Base-by-base conservation (phyloP, 441 rosid genomes). In the Populus hybrid region DNA sequence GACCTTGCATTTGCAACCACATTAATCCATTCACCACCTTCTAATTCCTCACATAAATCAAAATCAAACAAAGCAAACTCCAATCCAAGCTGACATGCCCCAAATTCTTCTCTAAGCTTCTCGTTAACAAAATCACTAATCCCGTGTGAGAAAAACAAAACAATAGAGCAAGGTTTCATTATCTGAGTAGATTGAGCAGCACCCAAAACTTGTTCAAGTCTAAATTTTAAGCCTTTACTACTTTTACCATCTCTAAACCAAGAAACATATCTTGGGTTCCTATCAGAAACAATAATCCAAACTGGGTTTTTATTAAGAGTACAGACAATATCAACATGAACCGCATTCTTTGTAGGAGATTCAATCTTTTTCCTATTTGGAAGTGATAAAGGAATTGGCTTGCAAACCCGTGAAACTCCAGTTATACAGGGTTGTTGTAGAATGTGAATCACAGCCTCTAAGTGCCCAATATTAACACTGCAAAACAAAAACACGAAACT, bases 341-440 rank as follows among this genome's bases (percentile, higher is more conserved):
- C 88, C 12, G 67, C 72, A n/a, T 68, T 76, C 18, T 4, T 36
- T 71, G 70, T 18, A 80, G 67, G 38, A 38, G 78, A 63, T 42
- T 11, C 72, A 33, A 16, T 76, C 23, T 69, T 77, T 75, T 45
- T 76, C 18, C 42, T 67, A 20, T 28, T 74, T 7, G 72, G 73
- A 36, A 71, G 31, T 18, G 86, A 33, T 14, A 82, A 73, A 72
- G 89, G 87, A 28, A 91, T 50, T 18, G 91, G 84, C 85, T 92
- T 91, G 85, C 97, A 95, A 65, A 90, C 97, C 6, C 99, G 91
- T 0, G 99, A 91, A 81, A 93, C 94, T 67, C 90, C 97, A 21
- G 85, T 82, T 21, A 92, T 74, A 16, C 75, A 89, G 24, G 94
- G 93, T 56, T 80, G 91, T 33, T 81, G 89, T 7, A 93, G 88